Base-by-base conservation (phyloP, 2,329 filamentous ascomycete genomes). In the Botrytis aclada region DNA sequence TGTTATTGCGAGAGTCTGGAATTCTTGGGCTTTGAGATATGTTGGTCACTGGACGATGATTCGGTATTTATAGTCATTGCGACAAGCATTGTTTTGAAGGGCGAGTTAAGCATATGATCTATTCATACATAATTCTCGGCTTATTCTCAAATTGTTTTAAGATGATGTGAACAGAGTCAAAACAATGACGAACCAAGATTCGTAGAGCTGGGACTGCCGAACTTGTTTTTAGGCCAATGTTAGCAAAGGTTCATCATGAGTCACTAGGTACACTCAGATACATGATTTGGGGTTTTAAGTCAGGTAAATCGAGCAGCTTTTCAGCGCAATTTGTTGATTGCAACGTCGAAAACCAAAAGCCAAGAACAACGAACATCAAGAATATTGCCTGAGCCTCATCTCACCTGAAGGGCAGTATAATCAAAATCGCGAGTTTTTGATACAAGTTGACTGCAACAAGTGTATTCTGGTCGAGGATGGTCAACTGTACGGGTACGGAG, bases 391-490 rank as follows among this genome's bases (percentile, higher is more conserved):
- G 3, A 56, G n/a, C 9, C n/a, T 14, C 6, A 3, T 29, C 51
- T 0, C 14, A 32, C 18, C 1, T 29, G 14, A 16, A 6, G 14
- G 4, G 10, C 2, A 56, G 0, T 1, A 18, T 9, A 4, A 18
- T 29, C 3, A 56, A 54, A 56, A 8, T 56, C 1, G 14, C n/a
- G n/a, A 32, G n/a, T 8, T 29, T 12, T 3, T 32, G n/a, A 56
- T 9, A 9, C 0, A 54, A 16, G 6, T 29, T 29, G 51, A 32
- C 14, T 56, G 3, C 51, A 56, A 32, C 51, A 18, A 32, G n/a
- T 0, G 7, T 29, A 3, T 56, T 4, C 8, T 56, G 51, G 6
- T 32, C 2, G 6, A 14, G 25, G 6, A 54, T 29, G 51, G 3
- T 16, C 14, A 4, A 18, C 51, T 56, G 18, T 56, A 7, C 6